These are phyloP conservation scores for Clavariopsis aquatica DNA, from an alignment of 495 filamentous ascomycete genomes.

Conservation along the genomic window DNA sequence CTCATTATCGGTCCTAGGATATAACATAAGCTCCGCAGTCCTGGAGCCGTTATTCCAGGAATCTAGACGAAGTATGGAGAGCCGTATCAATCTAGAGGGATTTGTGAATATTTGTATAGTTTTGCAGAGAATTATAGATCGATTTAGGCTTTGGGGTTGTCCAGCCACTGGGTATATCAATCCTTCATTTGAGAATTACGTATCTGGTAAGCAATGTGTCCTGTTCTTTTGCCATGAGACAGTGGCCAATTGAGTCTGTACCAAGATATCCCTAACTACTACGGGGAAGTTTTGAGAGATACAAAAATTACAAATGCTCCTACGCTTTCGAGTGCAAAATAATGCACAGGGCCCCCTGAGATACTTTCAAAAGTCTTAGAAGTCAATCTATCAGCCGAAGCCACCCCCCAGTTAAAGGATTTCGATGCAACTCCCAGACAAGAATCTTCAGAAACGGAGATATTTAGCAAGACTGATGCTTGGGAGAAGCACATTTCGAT, in stretches of 20 bases:
- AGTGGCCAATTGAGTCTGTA: neutral
- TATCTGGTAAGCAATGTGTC: neutral
- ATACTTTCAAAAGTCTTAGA: neutral
- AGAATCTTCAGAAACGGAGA: neutral
- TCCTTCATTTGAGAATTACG: neutral
- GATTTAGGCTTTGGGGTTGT: neutral
- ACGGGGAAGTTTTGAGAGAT: neutral
- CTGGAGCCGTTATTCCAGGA: neutral
- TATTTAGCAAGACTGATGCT: neutral
- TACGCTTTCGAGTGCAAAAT: neutral
- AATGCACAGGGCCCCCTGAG: neutral
- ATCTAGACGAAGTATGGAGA: neutral
- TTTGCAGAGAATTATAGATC: neutral
- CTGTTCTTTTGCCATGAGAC: neutral
- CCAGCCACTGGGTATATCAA: neutral
- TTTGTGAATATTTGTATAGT: neutral
- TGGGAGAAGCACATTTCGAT: neutral
- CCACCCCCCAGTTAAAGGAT: neutral
- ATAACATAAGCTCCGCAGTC: neutral
- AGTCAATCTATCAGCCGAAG: neutral
- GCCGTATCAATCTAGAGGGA: neutral
- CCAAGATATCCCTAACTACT: neutral
- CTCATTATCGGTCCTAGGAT: neutral
- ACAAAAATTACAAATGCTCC: neutral
- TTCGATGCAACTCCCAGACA: neutral